Evolutionary conservation across 2,329 filamentous ascomycete genomes (phyloP).

Genomic region (Westerdykella ornata): DNA sequence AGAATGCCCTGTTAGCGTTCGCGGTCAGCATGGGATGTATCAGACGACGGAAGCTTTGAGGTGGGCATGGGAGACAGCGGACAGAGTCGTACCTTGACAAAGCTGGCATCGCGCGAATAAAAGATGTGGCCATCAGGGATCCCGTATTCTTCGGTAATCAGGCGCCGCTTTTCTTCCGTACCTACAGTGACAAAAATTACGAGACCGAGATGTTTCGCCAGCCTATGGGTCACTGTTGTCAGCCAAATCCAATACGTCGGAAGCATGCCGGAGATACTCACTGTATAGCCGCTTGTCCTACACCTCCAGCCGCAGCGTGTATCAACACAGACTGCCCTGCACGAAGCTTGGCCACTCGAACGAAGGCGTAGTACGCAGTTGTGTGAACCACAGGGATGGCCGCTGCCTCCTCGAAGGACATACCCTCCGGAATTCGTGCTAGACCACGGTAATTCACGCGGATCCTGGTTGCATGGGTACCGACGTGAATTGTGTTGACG

Average conservation of each 20-base stretch:
- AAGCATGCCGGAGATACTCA: constrained; percentile 1
- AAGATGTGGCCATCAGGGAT: constrained; percentile 28
- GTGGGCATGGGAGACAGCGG: too few relatives aligned
- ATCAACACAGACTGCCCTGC: constrained; percentile 24
- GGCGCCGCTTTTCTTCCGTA: constrained; percentile 18
- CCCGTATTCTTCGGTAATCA: constrained; percentile 17
- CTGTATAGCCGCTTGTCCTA: constrained; percentile 15
- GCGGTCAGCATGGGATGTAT: too few relatives aligned
- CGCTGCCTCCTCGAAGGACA: constrained; percentile 11
- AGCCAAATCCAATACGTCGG: neutral
- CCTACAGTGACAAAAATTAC: constrained; percentile 17
- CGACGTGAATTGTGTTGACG: too few relatives aligned
- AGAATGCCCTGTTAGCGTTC: constrained; percentile 1
- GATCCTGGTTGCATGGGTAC: too few relatives aligned
- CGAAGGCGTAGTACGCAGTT: constrained; percentile 13
- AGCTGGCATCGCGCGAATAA: constrained; percentile 18
- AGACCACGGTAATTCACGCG: too few relatives aligned
- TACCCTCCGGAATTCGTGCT: constrained; percentile 8
- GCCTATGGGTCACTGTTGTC: too few relatives aligned
- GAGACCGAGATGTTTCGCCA: too few relatives aligned
- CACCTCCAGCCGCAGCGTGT: constrained; percentile 12
- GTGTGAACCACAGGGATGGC: neutral
- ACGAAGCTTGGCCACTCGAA: constrained; percentile 15
- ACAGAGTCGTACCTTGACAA: too few relatives aligned
- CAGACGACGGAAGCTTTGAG: too few relatives aligned